Conservation (phyloP, 2,329 filamentous ascomycete species). For the Orbilia blumenaviensis region DNA sequence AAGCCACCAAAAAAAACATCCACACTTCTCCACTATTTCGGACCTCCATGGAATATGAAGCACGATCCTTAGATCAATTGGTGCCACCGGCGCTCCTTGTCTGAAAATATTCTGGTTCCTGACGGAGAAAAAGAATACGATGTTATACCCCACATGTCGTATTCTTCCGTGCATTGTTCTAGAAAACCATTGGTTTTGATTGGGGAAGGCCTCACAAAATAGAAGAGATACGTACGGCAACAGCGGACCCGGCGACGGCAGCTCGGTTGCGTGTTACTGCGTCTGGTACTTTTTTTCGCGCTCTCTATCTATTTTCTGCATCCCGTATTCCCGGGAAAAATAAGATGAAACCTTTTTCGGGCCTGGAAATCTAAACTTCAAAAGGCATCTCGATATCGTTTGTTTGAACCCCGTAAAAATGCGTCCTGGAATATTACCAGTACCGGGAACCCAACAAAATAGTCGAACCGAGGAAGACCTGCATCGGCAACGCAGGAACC, state of each 20-base stretch:
- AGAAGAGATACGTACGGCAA: no score
- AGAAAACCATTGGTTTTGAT: background rate
- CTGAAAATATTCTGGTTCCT: background rate
- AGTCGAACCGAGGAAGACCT: conserved; percentile 13
- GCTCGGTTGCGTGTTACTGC: conserved; percentile 26
- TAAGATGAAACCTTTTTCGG: conserved; percentile 23
- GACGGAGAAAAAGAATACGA: background rate
- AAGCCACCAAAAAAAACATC: background rate
- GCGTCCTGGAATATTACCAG: background rate
- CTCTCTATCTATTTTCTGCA: conserved; percentile 2
- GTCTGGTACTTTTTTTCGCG: background rate
- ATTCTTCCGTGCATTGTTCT: background rate
- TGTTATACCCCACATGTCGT: background rate
- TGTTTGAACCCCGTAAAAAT: background rate
- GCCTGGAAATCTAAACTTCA: background rate
- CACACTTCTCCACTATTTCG: background rate
- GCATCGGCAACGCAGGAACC: conserved; percentile 15
- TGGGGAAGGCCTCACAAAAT: background rate
- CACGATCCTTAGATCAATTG: background rate
- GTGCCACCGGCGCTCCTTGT: background rate
- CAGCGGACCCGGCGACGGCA: conserved; percentile 48
- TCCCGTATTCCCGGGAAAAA: conserved; percentile 15
- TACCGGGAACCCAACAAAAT: background rate
- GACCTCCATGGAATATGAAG: background rate
- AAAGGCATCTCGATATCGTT: background rate